These are phyloP conservation scores for Tylopilus intermedius DNA, from an alignment of 768 basidiomycete species.

Conservation along the genomic window DNA sequence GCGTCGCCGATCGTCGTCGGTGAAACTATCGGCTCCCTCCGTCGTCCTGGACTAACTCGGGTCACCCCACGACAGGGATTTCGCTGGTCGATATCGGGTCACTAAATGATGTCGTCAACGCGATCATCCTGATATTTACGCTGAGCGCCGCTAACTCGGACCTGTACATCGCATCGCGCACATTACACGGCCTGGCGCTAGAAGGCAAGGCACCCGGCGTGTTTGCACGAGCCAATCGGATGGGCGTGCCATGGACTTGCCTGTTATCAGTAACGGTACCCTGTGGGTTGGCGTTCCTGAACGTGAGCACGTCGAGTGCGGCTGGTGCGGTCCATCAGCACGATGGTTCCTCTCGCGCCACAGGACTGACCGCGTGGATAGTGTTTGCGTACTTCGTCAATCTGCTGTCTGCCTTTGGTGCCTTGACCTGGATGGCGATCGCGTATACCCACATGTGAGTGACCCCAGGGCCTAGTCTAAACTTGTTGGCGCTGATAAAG, in stretches of 20 bases:
- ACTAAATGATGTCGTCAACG: constrained; percentile 51
- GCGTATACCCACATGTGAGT: constrained; percentile 33
- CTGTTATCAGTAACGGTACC: constrained; percentile 28
- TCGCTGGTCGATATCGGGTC: constrained; percentile 49
- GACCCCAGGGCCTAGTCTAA: no score
- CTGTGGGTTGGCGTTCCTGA: constrained; percentile 56
- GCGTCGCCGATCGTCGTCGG: constrained; percentile 44
- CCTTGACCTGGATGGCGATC: constrained; percentile 42
- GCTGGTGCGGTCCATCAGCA: constrained; percentile 35
- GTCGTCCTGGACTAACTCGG: neutral
- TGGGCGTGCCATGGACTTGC: no score
- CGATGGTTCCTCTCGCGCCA: neutral
- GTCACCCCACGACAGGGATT: neutral
- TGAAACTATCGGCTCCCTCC: constrained; percentile 31
- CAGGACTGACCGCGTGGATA: neutral
- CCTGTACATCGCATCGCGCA: constrained; percentile 17
- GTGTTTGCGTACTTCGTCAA: constrained; percentile 39
- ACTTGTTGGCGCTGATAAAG: neutral
- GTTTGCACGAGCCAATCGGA: constrained; percentile 41
- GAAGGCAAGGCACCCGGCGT: constrained; percentile 47
- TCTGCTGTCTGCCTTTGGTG: constrained; percentile 14
- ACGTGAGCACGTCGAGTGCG: constrained; percentile 47
- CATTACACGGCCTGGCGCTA: constrained; percentile 25
- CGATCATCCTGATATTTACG: constrained; percentile 59
- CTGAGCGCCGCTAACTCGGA: constrained; percentile 58